A percentile compares a stretch with the other conserved stretches of the same genome.
phyloP scores from a whole-genome alignment of 805 yeast genomes.

The Ogataea zsoltii region DNA sequence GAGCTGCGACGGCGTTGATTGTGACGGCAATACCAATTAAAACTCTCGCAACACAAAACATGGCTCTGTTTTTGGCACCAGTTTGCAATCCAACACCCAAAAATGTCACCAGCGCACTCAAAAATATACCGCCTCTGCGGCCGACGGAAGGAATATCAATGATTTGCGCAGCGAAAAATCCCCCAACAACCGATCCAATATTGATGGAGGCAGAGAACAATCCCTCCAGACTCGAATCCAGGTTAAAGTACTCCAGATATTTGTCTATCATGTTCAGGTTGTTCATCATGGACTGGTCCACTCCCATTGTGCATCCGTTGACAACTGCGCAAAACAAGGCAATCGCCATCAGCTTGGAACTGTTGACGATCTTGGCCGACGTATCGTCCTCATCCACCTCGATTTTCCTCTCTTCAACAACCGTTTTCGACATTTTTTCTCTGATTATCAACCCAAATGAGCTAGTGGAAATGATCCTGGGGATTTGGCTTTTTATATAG shows the following conservation, averaged over 20 bases:
- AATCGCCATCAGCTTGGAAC: slow-evolving; percentile 21
- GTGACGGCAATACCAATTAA: slow-evolving; percentile 39
- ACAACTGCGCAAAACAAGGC: slow-evolving; percentile 27
- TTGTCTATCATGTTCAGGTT: slow-evolving; percentile 29
- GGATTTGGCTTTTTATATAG: not conserved
- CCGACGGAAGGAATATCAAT: slow-evolving; percentile 29
- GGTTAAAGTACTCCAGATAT: slow-evolving; percentile 25
- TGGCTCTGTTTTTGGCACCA: slow-evolving; percentile 37
- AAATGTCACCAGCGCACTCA: slow-evolving; percentile 27
- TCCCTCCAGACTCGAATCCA: slow-evolving; percentile 27
- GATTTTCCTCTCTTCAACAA: not conserved
- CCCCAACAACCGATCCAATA: slow-evolving; percentile 31
- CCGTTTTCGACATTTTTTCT: not conserved
- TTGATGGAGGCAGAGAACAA: slow-evolving; percentile 31
- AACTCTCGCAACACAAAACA: slow-evolving; percentile 39
- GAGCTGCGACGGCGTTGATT: slow-evolving; percentile 34
- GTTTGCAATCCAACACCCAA: slow-evolving; percentile 41
- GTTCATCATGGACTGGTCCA: slow-evolving; percentile 30
- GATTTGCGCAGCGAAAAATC: slow-evolving; percentile 27
- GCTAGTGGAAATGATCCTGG: no score
- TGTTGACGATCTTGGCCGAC: slow-evolving; percentile 10
- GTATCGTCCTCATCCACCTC: not conserved
- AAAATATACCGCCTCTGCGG: slow-evolving; percentile 31
- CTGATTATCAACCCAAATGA: not conserved
- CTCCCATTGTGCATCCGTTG: slow-evolving; percentile 31